Base-by-base conservation (phyloP, 2,329 filamentous ascomycete genomes). In the Fusarium brevicatenulatum region DNA sequence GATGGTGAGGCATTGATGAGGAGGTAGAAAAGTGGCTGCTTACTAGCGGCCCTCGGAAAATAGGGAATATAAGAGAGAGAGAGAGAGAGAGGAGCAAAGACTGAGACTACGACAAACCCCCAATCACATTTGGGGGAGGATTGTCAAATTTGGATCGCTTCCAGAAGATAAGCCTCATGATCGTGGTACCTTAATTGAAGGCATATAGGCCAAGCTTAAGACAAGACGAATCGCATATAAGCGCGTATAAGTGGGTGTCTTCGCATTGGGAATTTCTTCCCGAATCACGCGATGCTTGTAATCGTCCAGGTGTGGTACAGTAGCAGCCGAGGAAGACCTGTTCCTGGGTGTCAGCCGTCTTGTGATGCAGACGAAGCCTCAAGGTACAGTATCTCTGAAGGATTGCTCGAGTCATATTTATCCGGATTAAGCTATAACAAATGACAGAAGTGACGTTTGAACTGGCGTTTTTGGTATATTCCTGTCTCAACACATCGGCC, bases 171-270 rank as follows among this genome's bases (percentile, higher is more conserved):
- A 50, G 32, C 56, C 47, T 63, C 15, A 37, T 25, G 37, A 50
- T 63, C 25, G 63, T 68, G 65, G 64, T 53, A 50, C 36, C 65
- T 68, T 68, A 68, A 43, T 43, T 28, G 10, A 68, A 40, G 63
- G 65, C 55, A 68, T 68, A 68, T 68, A 68, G 28, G 55, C 23
- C 55, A 42, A 53, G 32, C 32, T 32, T 25, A 30, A 63, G 54
- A 54, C 46, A 23, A 34, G 23, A 44, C 34, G 37, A 63, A 43
- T 58, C 18, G 25, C 52, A 60, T 54, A n/a, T 54, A 23, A 18
- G 30, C 21, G 23, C 34, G 28, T 44, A 42, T n/a, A 42, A 57
- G 42, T 50, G 42, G 47, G 23, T 66, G 42, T 23, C n/a, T 59
- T 59, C 34, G 28, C 18, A 54, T 55, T 49, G 53, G 30, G 19